Evolutionary conservation across 345 rosid species (phyloP).

Genomic region (Odontarrhena argentea): DNA sequence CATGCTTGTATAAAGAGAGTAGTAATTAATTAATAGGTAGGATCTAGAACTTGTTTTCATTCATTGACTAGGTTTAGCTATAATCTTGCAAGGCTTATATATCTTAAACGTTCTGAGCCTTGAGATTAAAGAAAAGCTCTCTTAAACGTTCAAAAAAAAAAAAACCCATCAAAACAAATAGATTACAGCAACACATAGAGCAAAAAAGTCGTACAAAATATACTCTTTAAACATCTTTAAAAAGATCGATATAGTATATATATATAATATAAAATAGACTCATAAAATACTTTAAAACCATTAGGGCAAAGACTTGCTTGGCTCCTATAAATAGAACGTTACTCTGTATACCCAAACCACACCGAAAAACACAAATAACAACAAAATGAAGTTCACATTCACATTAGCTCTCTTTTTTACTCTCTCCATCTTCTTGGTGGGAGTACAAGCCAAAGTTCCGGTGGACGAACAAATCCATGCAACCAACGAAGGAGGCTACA

Average conservation of each 20-base stretch:
- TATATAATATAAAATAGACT: no score
- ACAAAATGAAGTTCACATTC: background rate
- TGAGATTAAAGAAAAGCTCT: background rate
- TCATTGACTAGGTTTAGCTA: conserved; percentile 9
- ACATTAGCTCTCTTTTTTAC: background rate
- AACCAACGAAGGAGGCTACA: conserved; percentile 22
- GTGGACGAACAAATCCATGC: background rate
- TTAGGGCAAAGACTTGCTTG: background rate
- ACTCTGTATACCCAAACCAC: conserved; percentile 1
- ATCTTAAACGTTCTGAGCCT: background rate
- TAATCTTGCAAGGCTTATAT: conserved; percentile 1
- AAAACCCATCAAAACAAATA: background rate
- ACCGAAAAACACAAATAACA: background rate
- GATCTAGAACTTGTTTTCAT: background rate
- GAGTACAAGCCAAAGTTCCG: conserved; percentile 6
- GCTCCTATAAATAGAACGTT: background rate
- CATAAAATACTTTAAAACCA: no score
- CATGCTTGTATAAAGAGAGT: no score
- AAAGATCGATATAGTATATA: background rate
- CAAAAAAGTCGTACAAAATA: background rate
- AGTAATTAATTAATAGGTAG: no score
- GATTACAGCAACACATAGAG: conserved; percentile 21
- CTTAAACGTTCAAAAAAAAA: background rate
- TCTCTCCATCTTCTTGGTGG: background rate
- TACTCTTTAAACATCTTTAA: background rate